These are phyloP conservation scores for Aureobasidium leucospermi DNA, from an alignment of 2,329 filamentous ascomycete genomes.

Conservation along the genomic window DNA sequence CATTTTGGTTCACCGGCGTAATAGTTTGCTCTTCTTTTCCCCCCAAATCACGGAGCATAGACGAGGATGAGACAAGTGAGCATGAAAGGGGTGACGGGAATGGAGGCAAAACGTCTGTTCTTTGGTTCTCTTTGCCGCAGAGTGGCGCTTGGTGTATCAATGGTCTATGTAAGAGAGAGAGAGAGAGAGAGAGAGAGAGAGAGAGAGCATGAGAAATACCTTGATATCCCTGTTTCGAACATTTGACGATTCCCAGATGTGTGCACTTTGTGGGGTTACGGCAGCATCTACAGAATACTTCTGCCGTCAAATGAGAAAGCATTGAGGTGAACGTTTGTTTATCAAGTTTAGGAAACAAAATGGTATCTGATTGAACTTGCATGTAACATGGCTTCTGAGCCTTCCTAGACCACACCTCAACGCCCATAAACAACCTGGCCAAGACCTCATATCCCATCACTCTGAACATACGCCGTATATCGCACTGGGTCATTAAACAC, in stretches of 20 bases:
- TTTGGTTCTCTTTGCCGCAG: background rate
- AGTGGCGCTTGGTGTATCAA: background rate
- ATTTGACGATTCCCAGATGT: too few relatives aligned
- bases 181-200: background rate
- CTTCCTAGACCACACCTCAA: background rate
- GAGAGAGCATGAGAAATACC: background rate
- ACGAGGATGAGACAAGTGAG: background rate
- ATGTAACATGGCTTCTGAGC: background rate
- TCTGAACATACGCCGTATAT: background rate
- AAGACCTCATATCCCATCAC: background rate
- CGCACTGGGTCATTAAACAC: background rate
- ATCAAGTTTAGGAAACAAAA: background rate
- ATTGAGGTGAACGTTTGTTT: background rate
- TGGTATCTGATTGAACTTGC: slow-evolving; percentile 3
- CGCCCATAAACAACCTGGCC: background rate
- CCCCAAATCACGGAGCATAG: background rate
- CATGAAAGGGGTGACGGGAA: background rate
- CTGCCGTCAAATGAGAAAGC: too few relatives aligned
- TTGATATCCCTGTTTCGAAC: background rate
- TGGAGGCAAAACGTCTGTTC: background rate
- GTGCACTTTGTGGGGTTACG: too few relatives aligned
- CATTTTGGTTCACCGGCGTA: background rate
- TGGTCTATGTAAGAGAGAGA: background rate
- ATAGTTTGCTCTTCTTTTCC: background rate
- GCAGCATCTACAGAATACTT: too few relatives aligned